Conservation (phyloP, 2,329 filamentous ascomycete species). For the Penicillium polonicum region DNA sequence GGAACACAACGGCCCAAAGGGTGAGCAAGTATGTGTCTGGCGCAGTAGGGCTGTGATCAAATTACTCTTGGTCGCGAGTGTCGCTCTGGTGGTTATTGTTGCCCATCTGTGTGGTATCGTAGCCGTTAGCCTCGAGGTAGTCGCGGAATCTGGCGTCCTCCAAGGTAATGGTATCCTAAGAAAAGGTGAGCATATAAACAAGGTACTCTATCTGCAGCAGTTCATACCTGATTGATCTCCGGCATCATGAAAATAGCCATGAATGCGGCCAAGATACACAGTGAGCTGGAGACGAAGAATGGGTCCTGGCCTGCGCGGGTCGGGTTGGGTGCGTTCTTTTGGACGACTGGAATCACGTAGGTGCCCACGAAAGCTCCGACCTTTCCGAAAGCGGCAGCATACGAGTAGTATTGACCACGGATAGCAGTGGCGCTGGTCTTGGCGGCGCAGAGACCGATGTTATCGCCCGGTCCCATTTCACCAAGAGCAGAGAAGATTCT, state of each 20-base stretch:
- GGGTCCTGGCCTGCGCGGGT: slow-evolving; percentile 73
- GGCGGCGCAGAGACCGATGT: slow-evolving; percentile 81
- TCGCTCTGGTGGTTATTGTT: slow-evolving; percentile 19
- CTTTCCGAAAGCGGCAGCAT: slow-evolving; percentile 49
- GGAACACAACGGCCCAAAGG: not conserved
- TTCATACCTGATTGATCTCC: slow-evolving; percentile 60
- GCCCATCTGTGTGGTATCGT: slow-evolving; percentile 65
- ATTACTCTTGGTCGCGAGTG: slow-evolving; percentile 1
- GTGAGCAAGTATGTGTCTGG: not conserved
- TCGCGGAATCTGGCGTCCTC: slow-evolving; percentile 75
- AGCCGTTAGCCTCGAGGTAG: slow-evolving; percentile 72
- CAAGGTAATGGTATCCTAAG: slow-evolving; percentile 72
- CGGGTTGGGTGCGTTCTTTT: slow-evolving; percentile 54
- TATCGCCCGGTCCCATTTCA: slow-evolving; percentile 84
- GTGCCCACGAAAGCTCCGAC: slow-evolving; percentile 75
- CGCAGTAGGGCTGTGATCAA: not conserved
- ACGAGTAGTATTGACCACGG: slow-evolving; percentile 69
- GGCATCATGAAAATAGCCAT: slow-evolving; percentile 69
- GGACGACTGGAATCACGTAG: slow-evolving; percentile 74
- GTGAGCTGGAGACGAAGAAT: slow-evolving; percentile 77
- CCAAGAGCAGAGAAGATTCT: slow-evolving; percentile 72
- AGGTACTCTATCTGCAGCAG: not conserved
- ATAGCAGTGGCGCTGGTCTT: slow-evolving; percentile 88
- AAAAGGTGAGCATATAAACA: slow-evolving; percentile 22
- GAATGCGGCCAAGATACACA: slow-evolving; percentile 73